phyloP scores from a whole-genome alignment of 805 yeast genomes.

The Lachancea waltii region DNA sequence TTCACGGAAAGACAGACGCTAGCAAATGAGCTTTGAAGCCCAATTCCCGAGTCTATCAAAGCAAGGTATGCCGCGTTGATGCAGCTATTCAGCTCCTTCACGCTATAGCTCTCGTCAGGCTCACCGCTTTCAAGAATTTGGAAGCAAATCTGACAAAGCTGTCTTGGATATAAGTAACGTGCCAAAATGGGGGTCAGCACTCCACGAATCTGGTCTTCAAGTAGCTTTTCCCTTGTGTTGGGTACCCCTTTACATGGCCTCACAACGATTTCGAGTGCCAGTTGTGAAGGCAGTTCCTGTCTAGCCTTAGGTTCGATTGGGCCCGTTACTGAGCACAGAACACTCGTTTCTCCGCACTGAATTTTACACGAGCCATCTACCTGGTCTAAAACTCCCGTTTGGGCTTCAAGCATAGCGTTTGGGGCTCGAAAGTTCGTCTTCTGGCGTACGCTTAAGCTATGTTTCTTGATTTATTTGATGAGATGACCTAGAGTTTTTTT shows the following conservation, averaged over 20 bases:
- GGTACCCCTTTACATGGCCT: constrained; percentile 76
- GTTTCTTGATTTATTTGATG: not conserved
- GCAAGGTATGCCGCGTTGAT: constrained; percentile 73
- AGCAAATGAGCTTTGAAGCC: constrained; percentile 55
- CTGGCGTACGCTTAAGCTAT: not conserved
- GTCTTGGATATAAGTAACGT: constrained; percentile 68
- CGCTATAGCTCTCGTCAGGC: constrained; percentile 25
- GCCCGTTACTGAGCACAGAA: constrained; percentile 77
- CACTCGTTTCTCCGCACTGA: constrained; percentile 44
- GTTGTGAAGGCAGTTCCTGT: constrained; percentile 76
- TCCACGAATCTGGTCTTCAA: constrained; percentile 65
- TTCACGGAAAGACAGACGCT: constrained; percentile 45
- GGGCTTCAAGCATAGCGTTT: constrained; percentile 3
- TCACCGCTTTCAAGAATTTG: constrained; percentile 50
- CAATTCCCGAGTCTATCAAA: constrained; percentile 71
- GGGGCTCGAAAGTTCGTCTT: not conserved
- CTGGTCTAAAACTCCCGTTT: constrained; percentile 37
- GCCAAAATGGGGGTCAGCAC: constrained; percentile 56
- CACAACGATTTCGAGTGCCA: constrained; percentile 71
- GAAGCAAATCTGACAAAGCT: constrained; percentile 60
- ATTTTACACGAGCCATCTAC: constrained; percentile 80
- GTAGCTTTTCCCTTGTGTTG: constrained; percentile 61
- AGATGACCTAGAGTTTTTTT: not conserved
- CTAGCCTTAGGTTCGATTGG: constrained; percentile 80
- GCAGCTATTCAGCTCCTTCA: constrained; percentile 57